Evolutionary conservation across 495 filamentous ascomycete genomes (phyloP).

Genomic region (Aspergillus campestris): DNA sequence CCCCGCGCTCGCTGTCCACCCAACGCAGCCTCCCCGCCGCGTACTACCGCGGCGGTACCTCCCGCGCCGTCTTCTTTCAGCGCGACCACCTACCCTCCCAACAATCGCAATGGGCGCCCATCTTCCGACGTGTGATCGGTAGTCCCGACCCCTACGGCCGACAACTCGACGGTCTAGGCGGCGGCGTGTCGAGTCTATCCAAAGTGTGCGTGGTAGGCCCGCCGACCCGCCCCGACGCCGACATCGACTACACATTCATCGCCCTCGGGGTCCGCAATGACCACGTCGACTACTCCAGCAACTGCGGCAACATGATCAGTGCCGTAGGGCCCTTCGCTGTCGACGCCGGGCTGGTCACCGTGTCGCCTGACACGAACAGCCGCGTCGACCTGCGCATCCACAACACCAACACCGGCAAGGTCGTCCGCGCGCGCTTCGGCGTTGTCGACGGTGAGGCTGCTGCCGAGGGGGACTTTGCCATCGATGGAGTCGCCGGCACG

Average conservation of each 20-base stretch:
- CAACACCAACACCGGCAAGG: slow-evolving; percentile 48
- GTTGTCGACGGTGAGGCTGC: slow-evolving; percentile 41
- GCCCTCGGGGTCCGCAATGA: slow-evolving; percentile 54
- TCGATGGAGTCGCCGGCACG: slow-evolving; percentile 59
- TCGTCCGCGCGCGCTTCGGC: slow-evolving; percentile 40
- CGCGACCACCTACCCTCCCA: slow-evolving; percentile 42
- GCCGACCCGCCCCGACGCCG: slow-evolving; percentile 40
- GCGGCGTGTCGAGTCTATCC: slow-evolving; percentile 58
- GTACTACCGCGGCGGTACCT: slow-evolving; percentile 69
- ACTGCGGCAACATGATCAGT: slow-evolving; percentile 67
- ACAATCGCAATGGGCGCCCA: slow-evolving; percentile 39
- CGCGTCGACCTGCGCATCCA: slow-evolving; percentile 36
- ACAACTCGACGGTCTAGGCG: slow-evolving; percentile 66
- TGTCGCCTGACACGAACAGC: not conserved
- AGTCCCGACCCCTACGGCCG: slow-evolving; percentile 60
- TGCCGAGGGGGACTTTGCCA: slow-evolving; percentile 46
- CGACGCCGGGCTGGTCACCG: slow-evolving; percentile 40
- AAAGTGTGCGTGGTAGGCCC: slow-evolving; percentile 59
- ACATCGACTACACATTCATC: slow-evolving; percentile 68
- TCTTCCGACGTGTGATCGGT: slow-evolving; percentile 58
- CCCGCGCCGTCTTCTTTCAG: slow-evolving; percentile 57
- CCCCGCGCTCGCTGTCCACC: slow-evolving; percentile 1
- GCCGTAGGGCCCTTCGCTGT: slow-evolving; percentile 60
- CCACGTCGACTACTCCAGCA: slow-evolving; percentile 55
- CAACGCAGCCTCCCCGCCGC: slow-evolving; percentile 46